A percentile compares a stretch with the other conserved stretches of the same genome.
phyloP scores from a whole-genome alignment of 2,329 filamentous ascomycete genomes.

The Cryphonectria nitschkei region DNA sequence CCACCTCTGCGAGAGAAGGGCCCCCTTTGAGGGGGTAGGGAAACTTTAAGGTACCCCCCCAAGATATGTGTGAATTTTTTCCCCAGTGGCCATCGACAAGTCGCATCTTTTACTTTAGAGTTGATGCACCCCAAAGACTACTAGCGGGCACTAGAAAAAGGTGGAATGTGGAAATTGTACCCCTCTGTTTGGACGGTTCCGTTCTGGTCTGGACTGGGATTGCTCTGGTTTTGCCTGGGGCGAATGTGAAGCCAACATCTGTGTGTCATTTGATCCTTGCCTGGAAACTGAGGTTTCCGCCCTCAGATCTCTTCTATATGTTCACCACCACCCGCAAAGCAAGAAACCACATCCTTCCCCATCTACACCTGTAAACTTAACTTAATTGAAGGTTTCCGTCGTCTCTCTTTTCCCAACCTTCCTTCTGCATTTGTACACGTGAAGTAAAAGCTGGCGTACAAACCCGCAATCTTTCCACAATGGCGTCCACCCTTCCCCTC shows the following conservation, averaged over 20 bases:
- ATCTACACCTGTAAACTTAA: not conserved
- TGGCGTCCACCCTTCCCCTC: slow-evolving; percentile 4
- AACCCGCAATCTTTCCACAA: not conserved
- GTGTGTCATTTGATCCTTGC: not conserved
- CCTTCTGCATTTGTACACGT: not conserved
- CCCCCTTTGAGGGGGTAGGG: not conserved
- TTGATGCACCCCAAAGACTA: not conserved
- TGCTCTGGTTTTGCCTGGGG: not conserved
- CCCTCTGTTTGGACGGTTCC: not conserved
- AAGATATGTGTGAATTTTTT: not conserved
- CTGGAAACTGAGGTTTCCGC: not conserved
- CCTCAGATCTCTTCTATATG: not conserved
- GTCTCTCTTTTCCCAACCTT: too few species aligned
- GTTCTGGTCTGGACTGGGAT: not conserved
- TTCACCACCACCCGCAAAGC: not conserved
- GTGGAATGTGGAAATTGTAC: not conserved
- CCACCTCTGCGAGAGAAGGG: not conserved
- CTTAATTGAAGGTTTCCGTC: not conserved
- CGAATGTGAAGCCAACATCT: not conserved
- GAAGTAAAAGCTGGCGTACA: not conserved
- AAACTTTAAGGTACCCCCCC: not conserved
- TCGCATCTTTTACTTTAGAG: not conserved
- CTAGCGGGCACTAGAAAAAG: not conserved
- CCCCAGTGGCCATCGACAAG: not conserved
- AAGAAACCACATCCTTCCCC: not conserved